Evolutionary conservation across 2,329 filamentous ascomycete genomes (phyloP), one percentile per base, ranked within the genome.

Genomic region (Trichoderma koningiopsis): DNA sequence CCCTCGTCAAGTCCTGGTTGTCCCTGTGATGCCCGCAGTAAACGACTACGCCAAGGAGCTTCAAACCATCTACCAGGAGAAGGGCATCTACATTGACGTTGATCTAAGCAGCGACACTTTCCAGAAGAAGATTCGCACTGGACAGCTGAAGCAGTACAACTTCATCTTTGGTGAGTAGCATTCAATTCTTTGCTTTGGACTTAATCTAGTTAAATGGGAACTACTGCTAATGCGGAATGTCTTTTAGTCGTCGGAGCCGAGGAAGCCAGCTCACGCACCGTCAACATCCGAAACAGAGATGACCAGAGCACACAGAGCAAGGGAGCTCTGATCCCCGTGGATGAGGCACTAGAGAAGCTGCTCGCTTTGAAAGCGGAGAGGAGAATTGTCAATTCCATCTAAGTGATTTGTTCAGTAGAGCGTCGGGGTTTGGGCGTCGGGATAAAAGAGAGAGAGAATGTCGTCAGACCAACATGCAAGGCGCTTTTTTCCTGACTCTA

Each of bases 71-170:
- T 90, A 94, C 82, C 88, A 90, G 76, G 84, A 86, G 70, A 85
- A 90, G 78, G 85, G 85, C 60, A 87, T 95, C 79, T 91, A 89
- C 80, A 89, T 88, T 69, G 79, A 91, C 76, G 88, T 88, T 52
- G 81, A 82, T 68, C 71, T 81, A 67, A 77, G 87, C 73, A 89
- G 91, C 75, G 93, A 95, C 81, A 96, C 92, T 7, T 88, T 96
- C 82, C 90, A 93, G 79, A 95, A 96, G 87, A 96, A 96, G 88
- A 93, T 96, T 74, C 90, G 92, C 74, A 94, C 87, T 68, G 92
- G 89, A 16, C 92, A 96, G 81, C 80, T 95, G 75, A 85, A 90
- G 64, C 90, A 94, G 80, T 95, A 94, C 83, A 94, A 94, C 83
- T 94, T 92, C 80, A 92, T 94, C 75, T 92, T 94, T 75, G 87